Conservation (phyloP, 2,329 filamentous ascomycete genomes). For the Neonectria magnoliae region DNA sequence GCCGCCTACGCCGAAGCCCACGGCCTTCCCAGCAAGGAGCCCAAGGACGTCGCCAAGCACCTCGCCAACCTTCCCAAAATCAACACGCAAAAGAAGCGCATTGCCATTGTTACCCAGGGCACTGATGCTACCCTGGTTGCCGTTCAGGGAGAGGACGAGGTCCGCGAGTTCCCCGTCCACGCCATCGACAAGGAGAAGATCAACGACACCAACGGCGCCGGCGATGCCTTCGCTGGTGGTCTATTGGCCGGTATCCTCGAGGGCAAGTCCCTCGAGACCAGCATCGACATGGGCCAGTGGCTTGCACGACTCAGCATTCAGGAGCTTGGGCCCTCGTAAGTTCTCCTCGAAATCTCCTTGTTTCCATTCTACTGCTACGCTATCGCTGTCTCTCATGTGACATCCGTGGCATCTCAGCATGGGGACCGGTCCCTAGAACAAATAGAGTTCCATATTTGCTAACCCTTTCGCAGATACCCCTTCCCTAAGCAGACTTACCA, state of each 20-base stretch:
- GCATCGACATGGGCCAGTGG: slow-evolving; percentile 95
- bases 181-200: slow-evolving; percentile 81
- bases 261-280: slow-evolving; percentile 80
- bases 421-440: slow-evolving; percentile 26
- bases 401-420: slow-evolving; percentile 19
- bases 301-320: slow-evolving; percentile 92
- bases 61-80: slow-evolving; percentile 92
- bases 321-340: slow-evolving; percentile 95
- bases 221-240: slow-evolving; percentile 95
- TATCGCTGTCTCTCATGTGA: slow-evolving; percentile 34
- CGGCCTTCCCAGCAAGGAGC: slow-evolving; percentile 76
- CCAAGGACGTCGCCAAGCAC: slow-evolving; percentile 85
- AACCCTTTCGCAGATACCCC: slow-evolving; percentile 69
- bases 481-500: slow-evolving; percentile 83
- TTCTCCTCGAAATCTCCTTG: slow-evolving; percentile 45
- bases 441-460: slow-evolving; percentile 26
- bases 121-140: slow-evolving; percentile 91
- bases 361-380: slow-evolving; percentile 25
- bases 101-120: slow-evolving; percentile 94
- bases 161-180: slow-evolving; percentile 84
- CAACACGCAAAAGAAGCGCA: slow-evolving; percentile 84
- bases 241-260: slow-evolving; percentile 90
- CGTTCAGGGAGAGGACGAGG: slow-evolving; percentile 72
- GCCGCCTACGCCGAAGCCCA: slow-evolving; percentile 87
- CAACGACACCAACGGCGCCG: slow-evolving; percentile 95